These are phyloP conservation scores for Vitis amurensis DNA, from an alignment of 164 flowering plant genomes.

Conservation along the genomic window DNA sequence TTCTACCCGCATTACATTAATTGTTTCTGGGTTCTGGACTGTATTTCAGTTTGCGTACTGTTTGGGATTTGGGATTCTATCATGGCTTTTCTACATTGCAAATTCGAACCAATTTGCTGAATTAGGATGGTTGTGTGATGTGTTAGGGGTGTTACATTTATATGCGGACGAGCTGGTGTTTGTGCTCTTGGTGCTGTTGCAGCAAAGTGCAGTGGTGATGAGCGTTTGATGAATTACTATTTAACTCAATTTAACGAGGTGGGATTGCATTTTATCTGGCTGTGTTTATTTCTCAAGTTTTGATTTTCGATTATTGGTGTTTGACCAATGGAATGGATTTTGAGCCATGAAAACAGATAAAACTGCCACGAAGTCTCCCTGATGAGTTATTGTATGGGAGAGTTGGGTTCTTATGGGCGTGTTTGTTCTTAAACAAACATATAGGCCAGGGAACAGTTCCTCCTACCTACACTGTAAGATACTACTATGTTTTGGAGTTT, in stretches of 20 bases:
- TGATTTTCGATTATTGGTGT: background rate
- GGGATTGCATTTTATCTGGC: background rate
- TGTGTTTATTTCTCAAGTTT: background rate
- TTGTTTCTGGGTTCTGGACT: background rate
- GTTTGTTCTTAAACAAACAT: conserved; percentile 33
- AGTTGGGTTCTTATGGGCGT: conserved; percentile 43
- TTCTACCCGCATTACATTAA: background rate
- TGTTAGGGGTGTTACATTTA: conserved; percentile 55
- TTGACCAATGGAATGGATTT: too few relatives aligned
- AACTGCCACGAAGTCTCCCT: conserved; percentile 27
- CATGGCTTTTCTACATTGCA: background rate
- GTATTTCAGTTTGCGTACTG: background rate
- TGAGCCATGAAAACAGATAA: conserved; percentile 22
- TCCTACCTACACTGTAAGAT: conserved; percentile 20
- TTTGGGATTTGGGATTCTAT: background rate
- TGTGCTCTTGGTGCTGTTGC: conserved; percentile 85
- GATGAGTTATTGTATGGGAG: conserved; percentile 40
- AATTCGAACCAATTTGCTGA: background rate
- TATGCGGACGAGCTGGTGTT: conserved; percentile 85
- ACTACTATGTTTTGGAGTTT: background rate
- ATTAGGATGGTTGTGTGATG: background rate
- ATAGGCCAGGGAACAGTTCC: conserved; percentile 27
- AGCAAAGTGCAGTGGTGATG: conserved; percentile 54
- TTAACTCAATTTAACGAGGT: conserved; percentile 64
- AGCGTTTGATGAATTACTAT: conserved; percentile 37